These are phyloP conservation scores for button mushroom (Agaricus bisporus) DNA, from an alignment of 768 basidiomycete species.

Conservation along the genomic window DNA sequence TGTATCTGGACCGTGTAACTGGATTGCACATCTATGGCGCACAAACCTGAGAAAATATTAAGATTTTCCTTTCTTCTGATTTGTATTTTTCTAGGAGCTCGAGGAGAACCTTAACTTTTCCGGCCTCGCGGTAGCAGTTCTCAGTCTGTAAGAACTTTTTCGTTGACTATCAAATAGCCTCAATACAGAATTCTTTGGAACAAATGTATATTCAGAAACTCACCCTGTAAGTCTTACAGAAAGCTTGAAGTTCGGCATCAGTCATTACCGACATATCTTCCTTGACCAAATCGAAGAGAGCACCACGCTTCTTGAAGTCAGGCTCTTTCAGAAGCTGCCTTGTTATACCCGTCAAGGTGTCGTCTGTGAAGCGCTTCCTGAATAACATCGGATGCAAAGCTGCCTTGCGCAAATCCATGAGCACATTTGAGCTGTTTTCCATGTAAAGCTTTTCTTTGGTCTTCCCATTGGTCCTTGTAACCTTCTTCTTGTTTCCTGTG, in stretches of 20 bases:
- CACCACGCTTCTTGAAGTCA: constrained; percentile 81
- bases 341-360: constrained; percentile 65
- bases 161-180: constrained; percentile 41
- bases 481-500: constrained; percentile 21
- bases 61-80: constrained; percentile 67
- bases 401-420: constrained; percentile 97
- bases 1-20: not conserved
- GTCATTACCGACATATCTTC: constrained; percentile 99
- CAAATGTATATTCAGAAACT: constrained; percentile 12
- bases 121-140: constrained; percentile 77
- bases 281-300: constrained; percentile 78
- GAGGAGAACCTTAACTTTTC: constrained; percentile 76
- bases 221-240: constrained; percentile 84
- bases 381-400: constrained; percentile 97
- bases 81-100: constrained; percentile 64
- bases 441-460: constrained; percentile 61
- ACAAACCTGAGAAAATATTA: constrained; percentile 91
- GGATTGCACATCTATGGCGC: not conserved
- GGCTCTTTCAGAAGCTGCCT: constrained; percentile 85
- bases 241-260: constrained; percentile 88
- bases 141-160: constrained; percentile 71
- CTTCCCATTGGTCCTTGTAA: constrained; percentile 43
- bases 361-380: constrained; percentile 76
- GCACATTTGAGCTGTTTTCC: constrained; percentile 86
- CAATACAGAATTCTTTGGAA: not conserved